Conservation (phyloP, 1,284 basidiomycete genomes). For the Melampsora larici-populina region DNA sequence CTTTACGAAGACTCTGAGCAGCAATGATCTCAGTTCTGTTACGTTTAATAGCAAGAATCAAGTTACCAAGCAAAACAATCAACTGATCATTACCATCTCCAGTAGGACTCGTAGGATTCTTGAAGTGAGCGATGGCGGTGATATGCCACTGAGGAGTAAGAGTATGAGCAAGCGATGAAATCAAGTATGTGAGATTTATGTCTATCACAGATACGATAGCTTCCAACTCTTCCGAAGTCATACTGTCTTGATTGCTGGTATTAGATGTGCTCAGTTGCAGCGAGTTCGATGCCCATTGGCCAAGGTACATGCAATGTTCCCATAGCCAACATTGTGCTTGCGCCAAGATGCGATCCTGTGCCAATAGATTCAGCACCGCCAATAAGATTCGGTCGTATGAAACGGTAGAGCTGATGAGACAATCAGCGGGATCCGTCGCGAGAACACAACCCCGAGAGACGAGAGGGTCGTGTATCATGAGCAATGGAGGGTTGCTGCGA, state of each 20-base stretch:
- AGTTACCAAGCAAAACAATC: slow-evolving; percentile 44
- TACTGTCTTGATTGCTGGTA: slow-evolving; percentile 57
- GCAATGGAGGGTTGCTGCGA: slow-evolving; percentile 42
- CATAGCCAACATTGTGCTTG: slow-evolving; percentile 63
- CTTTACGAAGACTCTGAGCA: slow-evolving; percentile 61
- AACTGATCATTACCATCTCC: slow-evolving; percentile 36
- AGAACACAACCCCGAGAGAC: slow-evolving; percentile 54
- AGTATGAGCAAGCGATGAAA: slow-evolving; percentile 26
- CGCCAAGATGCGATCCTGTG: slow-evolving; percentile 64
- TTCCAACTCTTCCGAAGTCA: slow-evolving; percentile 55
- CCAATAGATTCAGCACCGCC: slow-evolving; percentile 64
- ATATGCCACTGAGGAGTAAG: slow-evolving; percentile 28
- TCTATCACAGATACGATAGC: slow-evolving; percentile 61
- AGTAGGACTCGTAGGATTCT: slow-evolving; percentile 15
- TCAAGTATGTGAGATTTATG: slow-evolving; percentile 48
- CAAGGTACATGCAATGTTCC: slow-evolving; percentile 52
- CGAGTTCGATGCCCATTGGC: slow-evolving; percentile 56
- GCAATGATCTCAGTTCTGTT: slow-evolving; percentile 57
- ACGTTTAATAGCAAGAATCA: slow-evolving; percentile 44
- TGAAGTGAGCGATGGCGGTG: slow-evolving; percentile 42
- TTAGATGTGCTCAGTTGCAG: slow-evolving; percentile 59
- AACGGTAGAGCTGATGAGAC: slow-evolving; percentile 55
- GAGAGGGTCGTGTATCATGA: slow-evolving; percentile 50
- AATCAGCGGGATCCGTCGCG: slow-evolving; percentile 46
- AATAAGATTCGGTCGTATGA: slow-evolving; percentile 65